Conservation (phyloP, 345 rosid genomes). For the Hibiscus trionum region DNA sequence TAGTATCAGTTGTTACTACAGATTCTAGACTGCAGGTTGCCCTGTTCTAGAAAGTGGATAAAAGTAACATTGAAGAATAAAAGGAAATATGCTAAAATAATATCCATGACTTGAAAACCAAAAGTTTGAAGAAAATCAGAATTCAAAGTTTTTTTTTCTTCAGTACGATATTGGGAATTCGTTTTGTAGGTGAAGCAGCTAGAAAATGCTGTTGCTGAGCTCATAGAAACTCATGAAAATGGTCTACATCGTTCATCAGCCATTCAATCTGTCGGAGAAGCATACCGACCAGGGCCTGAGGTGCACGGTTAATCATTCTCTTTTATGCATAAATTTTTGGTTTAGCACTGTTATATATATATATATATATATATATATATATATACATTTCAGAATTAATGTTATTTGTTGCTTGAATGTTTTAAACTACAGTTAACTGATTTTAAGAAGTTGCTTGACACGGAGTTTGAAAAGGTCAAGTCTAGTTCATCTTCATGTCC, state of each 20-base stretch:
- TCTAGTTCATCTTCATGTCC: constrained; percentile 34
- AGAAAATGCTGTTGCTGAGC: constrained; percentile 54
- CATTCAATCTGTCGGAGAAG: constrained; percentile 51
- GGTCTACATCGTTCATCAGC: constrained; percentile 42
- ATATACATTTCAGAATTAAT: neutral
- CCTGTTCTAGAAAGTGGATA: too few species aligned
- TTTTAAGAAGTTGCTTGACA: constrained; percentile 61
- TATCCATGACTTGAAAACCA: neutral
- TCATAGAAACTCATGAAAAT: constrained; percentile 43
- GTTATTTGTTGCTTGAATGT: constrained; percentile 6
- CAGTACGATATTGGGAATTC: neutral
- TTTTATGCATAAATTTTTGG: neutral
- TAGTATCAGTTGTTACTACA: neutral
- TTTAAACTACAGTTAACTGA: constrained; percentile 53
- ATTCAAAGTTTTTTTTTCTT: neutral
- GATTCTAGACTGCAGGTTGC: neutral
- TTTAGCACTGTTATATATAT: neutral
- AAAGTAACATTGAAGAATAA: neutral
- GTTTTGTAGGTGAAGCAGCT: constrained; percentile 61
- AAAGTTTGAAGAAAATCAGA: neutral
- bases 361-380: neutral
- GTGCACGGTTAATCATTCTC: constrained; percentile 23
- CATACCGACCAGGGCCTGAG: constrained; percentile 55
- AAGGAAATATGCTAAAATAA: neutral
- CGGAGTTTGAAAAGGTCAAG: constrained; percentile 47